Evolutionary conservation across 495 filamentous ascomycete species (phyloP).

Genomic region (Neurospora terricola): DNA sequence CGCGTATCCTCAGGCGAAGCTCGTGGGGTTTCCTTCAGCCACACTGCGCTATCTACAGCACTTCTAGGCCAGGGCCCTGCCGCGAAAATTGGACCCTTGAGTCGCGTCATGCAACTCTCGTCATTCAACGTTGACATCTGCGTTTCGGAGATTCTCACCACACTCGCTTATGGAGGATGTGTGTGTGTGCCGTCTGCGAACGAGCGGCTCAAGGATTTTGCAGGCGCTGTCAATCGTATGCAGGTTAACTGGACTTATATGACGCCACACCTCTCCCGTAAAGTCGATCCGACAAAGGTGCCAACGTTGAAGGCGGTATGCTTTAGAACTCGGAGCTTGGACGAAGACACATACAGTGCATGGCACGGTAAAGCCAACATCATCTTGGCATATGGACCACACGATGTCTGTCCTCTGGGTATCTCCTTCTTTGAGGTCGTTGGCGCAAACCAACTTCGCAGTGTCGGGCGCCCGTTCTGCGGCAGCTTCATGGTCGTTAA

Average conservation of each 20-base stretch:
- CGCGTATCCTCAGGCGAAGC: slow-evolving; percentile 22
- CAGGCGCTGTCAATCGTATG: slow-evolving; percentile 33
- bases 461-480: slow-evolving; percentile 33
- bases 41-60: slow-evolving; percentile 32
- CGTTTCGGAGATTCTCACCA: slow-evolving; percentile 55
- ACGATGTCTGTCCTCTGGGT: slow-evolving; percentile 35
- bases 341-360: slow-evolving; percentile 30
- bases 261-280: slow-evolving; percentile 35
- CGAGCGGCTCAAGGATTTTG: slow-evolving; percentile 28
- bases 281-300: slow-evolving; percentile 26
- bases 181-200: slow-evolving; percentile 38
- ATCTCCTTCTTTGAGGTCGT: slow-evolving; percentile 34
- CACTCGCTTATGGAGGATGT: slow-evolving; percentile 44
- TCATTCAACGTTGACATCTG: slow-evolving; percentile 61
- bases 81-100: slow-evolving; percentile 36
- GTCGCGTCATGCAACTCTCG: slow-evolving; percentile 56
- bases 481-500: slow-evolving; percentile 37
- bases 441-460: slow-evolving; percentile 23
- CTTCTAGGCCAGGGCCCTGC: slow-evolving; percentile 39
- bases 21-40: slow-evolving; percentile 34
- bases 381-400: slow-evolving; percentile 34
- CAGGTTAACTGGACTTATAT: slow-evolving; percentile 40
- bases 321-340: slow-evolving; percentile 34
- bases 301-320: slow-evolving; percentile 33
- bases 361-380: slow-evolving; percentile 36